Percentiles rank a stretch among this genome's conserved stretches.
These are phyloP conservation scores for Hypomyces perniciosus DNA, from an alignment of 2,329 filamentous ascomycete species.

Conservation along the genomic window DNA sequence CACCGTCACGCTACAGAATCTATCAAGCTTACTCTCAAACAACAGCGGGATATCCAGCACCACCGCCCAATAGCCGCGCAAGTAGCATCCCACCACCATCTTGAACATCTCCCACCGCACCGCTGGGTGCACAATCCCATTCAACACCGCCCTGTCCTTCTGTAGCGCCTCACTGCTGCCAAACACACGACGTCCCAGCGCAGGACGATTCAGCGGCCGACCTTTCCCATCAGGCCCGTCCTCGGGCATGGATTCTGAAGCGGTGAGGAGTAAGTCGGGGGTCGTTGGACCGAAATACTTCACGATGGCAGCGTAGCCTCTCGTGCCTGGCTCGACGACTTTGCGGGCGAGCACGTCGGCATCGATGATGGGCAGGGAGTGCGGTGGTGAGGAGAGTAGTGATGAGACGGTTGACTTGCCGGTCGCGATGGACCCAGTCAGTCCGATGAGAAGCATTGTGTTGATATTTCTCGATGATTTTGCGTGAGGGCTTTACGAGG, in stretches of 20 bases:
- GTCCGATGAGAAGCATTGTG: conserved; percentile 87
- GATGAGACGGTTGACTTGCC: conserved; percentile 94
- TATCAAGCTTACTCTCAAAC: conserved; percentile 83
- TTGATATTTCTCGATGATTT: neutral
- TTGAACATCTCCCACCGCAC: conserved; percentile 79
- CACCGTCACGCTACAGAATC: conserved; percentile 75
- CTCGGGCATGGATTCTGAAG: conserved; percentile 45
- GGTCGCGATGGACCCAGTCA: conserved; percentile 95
- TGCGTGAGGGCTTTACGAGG: neutral
- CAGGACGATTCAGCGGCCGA: conserved; percentile 75
- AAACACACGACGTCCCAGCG: conserved; percentile 80
- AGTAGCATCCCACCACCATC: conserved; percentile 64
- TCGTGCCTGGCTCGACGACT: conserved; percentile 87
- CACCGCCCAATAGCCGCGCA: conserved; percentile 77
- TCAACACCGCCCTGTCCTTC: conserved; percentile 70
- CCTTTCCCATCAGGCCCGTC: conserved; percentile 55
- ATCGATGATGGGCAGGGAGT: conserved; percentile 86
- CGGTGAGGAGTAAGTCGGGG: conserved; percentile 72
- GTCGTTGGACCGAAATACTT: conserved; percentile 74
- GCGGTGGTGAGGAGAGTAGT: conserved; percentile 71
- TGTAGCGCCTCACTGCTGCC: conserved; percentile 65
- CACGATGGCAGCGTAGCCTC: conserved; percentile 78
- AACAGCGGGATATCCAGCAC: conserved; percentile 88
- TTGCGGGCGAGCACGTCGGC: conserved; percentile 87
- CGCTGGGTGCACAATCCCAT: conserved; percentile 87